phyloP scores from a whole-genome alignment of 306 rosid genomes.

The Lathyrus tuberosus region DNA sequence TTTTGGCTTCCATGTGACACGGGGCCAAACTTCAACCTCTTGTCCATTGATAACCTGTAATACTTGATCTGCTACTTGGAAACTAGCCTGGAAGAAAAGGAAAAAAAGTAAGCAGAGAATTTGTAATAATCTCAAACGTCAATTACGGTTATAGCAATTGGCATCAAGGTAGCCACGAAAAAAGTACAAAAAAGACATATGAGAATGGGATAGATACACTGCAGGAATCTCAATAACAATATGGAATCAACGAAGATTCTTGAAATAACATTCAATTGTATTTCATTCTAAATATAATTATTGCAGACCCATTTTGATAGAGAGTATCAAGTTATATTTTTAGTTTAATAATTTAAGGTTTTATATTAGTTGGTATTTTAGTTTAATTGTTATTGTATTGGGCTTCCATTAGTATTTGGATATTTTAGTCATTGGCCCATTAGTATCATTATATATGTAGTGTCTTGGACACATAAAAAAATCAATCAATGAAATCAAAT shows the following conservation, averaged over 20 bases:
- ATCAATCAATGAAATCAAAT: too few species aligned
- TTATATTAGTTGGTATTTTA: too few species aligned
- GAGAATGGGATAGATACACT: not conserved
- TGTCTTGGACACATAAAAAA: too few species aligned
- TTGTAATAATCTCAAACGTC: constrained; percentile 20
- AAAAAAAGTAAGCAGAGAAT: constrained; percentile 25
- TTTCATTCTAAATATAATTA: constrained; percentile 16
- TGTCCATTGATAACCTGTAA: constrained; percentile 73
- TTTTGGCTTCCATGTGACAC: constrained; percentile 85
- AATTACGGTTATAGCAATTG: constrained; percentile 22
- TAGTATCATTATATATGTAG: too few species aligned
- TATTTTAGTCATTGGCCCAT: too few species aligned
- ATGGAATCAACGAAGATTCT: constrained; percentile 9
- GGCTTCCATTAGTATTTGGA: too few species aligned
- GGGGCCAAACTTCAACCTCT: constrained; percentile 94
- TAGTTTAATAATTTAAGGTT: too few species aligned
- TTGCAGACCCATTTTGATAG: not conserved
- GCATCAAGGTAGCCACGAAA: constrained; percentile 24
- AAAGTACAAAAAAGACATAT: constrained; percentile 20
- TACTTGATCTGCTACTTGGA: constrained; percentile 76
- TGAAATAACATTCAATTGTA: constrained; percentile 3
- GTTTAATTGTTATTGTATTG: too few species aligned
- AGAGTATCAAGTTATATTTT: too few species aligned
- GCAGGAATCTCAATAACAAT: constrained; percentile 9
- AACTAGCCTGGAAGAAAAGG: constrained; percentile 68